Base-by-base conservation (phyloP, 1,139 yeast species). In the Wickerhamomyces sp. region DNA sequence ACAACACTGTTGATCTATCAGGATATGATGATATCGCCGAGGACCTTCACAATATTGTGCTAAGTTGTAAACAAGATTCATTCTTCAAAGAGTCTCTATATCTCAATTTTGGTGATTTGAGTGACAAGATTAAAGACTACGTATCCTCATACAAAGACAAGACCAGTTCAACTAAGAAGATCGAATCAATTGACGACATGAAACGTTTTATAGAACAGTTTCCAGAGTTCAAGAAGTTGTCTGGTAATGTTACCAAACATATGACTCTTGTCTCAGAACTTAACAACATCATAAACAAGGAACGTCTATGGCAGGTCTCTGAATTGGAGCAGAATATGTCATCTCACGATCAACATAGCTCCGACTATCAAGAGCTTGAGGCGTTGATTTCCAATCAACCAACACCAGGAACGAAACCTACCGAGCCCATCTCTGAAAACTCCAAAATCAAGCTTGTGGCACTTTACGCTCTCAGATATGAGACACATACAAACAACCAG, bases 211-310 rank as follows among this genome's bases (percentile, higher is more conserved):
- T 91, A 39, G 95, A 91, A 42, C 87, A 86, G 47, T 88, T 84
- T 51, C 99, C 98, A 1, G 97, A 91, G 55, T 89, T 84, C 55
- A 80, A 88, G 44, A 85, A 85, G 54, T 68, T 89, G 31, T 83
- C 94, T 11, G 79, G 88, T 27, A 91, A 88, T 54, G 88, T 93
- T n/a, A 75, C 94, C 28, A 91, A 91, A 53, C 98, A 93, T 59
- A 87, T 93, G 68, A 78, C 94, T 16, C 68, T 91, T 23, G 88
- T 91, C 7, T 75, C 91, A 25, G 97, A 89, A 52, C 70, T 91
- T 32, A 94, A 89, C 49, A 72, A 75, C 37, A 81, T 79, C 38
- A 73, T 86, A 30, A 71, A 73, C 16, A 49, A 57, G 16, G 69
- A 71, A 36, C 69, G 82, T 44, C 64, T 91, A 33, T 82, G 96